phyloP scores from a whole-genome alignment of 2,329 filamentous ascomycete species.

The Endothia cerciana region DNA sequence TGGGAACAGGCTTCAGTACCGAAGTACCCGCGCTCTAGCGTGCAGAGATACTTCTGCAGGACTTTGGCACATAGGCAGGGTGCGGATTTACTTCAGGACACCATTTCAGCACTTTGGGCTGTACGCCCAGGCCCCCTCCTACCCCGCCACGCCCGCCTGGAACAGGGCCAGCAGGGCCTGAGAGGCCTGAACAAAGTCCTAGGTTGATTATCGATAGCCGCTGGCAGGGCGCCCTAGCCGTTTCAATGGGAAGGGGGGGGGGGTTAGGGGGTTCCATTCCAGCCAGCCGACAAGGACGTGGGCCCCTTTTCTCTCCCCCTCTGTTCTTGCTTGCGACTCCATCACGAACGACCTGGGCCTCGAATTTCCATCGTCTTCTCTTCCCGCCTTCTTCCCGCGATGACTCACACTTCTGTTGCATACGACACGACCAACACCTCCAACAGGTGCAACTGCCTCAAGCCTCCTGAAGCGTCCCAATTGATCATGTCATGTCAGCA shows the following conservation, averaged over 20 bases:
- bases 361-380: not conserved
- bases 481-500: not conserved
- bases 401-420: not conserved
- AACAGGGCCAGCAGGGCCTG: not conserved
- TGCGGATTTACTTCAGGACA: not conserved
- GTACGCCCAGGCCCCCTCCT: not conserved
- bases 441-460: not conserved
- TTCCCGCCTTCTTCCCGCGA: not conserved
- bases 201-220: not conserved
- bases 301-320: no score
- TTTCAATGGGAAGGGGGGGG: no score
- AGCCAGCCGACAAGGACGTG: no score
- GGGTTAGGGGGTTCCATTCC: no score
- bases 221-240: not conserved
- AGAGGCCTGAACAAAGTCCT: not conserved
- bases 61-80: not conserved
- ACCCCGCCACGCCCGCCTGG: not conserved
- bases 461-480: not conserved
- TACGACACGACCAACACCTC: not conserved
- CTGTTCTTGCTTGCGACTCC: no score
- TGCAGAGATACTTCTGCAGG: not conserved
- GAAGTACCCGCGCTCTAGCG: not conserved
- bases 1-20: not conserved
- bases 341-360: no score
- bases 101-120: constrained; percentile 1